Percentiles rank a stretch among this genome's conserved stretches.
Conservation (phyloP, 1,139 yeast genomes). For the Lipomyces yarrowii region DNA sequence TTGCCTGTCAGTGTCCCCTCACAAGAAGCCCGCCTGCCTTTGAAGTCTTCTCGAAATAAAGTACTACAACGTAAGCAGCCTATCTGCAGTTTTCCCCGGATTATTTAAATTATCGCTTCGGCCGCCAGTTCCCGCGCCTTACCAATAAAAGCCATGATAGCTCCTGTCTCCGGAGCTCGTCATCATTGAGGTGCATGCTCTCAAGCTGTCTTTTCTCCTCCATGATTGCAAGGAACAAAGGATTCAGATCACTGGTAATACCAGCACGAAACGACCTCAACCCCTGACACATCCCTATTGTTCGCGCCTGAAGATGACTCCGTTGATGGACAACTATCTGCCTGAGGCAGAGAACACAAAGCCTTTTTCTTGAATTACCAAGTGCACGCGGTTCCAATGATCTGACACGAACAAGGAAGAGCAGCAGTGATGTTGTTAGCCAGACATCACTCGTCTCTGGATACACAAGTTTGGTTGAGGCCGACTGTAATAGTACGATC, state of each 20-base stretch:
- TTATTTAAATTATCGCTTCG: background rate
- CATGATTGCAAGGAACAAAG: constrained; percentile 1
- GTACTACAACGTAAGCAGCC: constrained; percentile 1
- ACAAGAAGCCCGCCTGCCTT: constrained; percentile 1
- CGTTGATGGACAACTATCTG: constrained; percentile 1
- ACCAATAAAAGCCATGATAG: background rate
- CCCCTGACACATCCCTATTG: constrained; percentile 1
- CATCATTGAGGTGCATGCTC: constrained; percentile 5
- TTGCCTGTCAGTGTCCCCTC: constrained; percentile 3
- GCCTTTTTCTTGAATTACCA: too few relatives aligned
- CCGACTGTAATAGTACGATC: background rate
- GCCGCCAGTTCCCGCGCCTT: constrained; percentile 1
- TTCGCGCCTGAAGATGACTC: background rate
- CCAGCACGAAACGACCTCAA: constrained; percentile 1
- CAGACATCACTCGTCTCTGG: background rate
- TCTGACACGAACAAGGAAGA: background rate
- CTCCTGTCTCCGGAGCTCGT: constrained; percentile 2
- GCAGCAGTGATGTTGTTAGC: background rate
- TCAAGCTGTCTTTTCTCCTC: constrained; percentile 5
- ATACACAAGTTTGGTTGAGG: background rate
- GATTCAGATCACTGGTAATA: background rate
- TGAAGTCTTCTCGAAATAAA: background rate
- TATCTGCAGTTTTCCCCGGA: background rate
- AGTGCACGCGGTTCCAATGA: background rate
- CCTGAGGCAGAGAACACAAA: background rate